A percentile compares a stretch with the other conserved stretches of the same genome.
phyloP scores from a whole-genome alignment of 2,329 filamentous ascomycete species.

The Lasiodiplodia citricola region DNA sequence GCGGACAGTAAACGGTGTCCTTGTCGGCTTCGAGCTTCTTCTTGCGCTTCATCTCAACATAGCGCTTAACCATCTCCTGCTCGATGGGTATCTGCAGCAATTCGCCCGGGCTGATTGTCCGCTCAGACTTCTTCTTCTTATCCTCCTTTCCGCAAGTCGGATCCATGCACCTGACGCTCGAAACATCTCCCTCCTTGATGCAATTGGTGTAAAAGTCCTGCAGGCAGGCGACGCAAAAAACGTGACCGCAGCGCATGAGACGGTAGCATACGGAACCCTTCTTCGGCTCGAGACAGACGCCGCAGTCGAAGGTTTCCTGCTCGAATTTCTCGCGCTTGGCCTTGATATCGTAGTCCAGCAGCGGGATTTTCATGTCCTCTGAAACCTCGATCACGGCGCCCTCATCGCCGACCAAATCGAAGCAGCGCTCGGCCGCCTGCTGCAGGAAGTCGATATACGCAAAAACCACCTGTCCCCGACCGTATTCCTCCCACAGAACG shows the following conservation, averaged over 20 bases:
- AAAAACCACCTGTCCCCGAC: slow-evolving; percentile 61
- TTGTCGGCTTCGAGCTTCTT: slow-evolving; percentile 90
- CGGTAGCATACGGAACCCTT: slow-evolving; percentile 83
- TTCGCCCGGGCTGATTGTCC: slow-evolving; percentile 79
- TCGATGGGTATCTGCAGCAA: slow-evolving; percentile 61
- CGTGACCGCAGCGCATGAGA: slow-evolving; percentile 83
- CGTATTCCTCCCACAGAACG: slow-evolving; percentile 65
- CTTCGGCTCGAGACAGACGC: slow-evolving; percentile 88
- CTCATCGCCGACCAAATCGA: slow-evolving; percentile 53
- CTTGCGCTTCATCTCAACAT: slow-evolving; percentile 90
- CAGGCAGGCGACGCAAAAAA: slow-evolving; percentile 88
- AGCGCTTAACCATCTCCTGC: slow-evolving; percentile 78
- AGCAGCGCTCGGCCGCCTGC: slow-evolving; percentile 61
- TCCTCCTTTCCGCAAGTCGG: slow-evolving; percentile 75
- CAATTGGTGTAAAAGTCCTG: slow-evolving; percentile 89
- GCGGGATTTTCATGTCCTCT: slow-evolving; percentile 64
- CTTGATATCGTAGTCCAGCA: slow-evolving; percentile 79
- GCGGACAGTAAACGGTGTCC: slow-evolving; percentile 88
- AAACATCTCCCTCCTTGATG: slow-evolving; percentile 83
- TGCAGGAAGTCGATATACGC: slow-evolving; percentile 66
- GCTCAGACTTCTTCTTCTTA: slow-evolving; percentile 63
- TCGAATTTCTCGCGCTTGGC: slow-evolving; percentile 78
- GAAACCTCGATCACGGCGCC: slow-evolving; percentile 53
- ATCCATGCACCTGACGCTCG: slow-evolving; percentile 77
- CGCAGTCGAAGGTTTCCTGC: slow-evolving; percentile 84